Evolutionary conservation across 495 filamentous ascomycete genomes (phyloP).

Genomic region (Aspergillus homomorphus): DNA sequence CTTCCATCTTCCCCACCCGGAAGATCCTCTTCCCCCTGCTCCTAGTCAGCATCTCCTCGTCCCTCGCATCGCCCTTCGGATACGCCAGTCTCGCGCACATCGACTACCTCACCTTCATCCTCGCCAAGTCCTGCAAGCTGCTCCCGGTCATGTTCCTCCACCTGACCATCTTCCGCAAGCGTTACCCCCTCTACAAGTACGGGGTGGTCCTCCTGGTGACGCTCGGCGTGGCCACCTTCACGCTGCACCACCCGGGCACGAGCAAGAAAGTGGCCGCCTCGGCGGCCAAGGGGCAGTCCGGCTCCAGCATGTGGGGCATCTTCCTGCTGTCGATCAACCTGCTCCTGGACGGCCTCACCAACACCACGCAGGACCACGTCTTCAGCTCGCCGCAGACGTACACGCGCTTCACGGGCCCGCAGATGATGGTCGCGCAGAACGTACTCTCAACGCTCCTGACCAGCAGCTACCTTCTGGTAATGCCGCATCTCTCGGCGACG

Average conservation of each 20-base stretch:
- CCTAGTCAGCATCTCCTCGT: conserved; percentile 81
- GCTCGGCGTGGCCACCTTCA: conserved; percentile 90
- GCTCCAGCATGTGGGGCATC: conserved; percentile 72
- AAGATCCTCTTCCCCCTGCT: conserved; percentile 73
- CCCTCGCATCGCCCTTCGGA: conserved; percentile 89
- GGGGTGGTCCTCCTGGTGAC: conserved; percentile 87
- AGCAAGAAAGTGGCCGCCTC: conserved; percentile 61
- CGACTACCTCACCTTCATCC: conserved; percentile 98
- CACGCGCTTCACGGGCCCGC: conserved; percentile 77
- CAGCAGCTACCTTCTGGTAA: conserved; percentile 66
- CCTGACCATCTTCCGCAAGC: conserved; percentile 83
- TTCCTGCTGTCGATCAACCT: conserved; percentile 86
- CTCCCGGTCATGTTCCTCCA: conserved; percentile 97
- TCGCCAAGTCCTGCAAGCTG: conserved; percentile 96
- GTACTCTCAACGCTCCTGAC: conserved; percentile 76
- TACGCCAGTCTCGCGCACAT: conserved; percentile 92
- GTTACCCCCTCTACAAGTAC: conserved; percentile 96
- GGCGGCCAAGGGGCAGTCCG: conserved; percentile 40
- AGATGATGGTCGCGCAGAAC: conserved; percentile 99
- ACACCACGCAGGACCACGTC: conserved; percentile 94
- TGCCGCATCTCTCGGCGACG: conserved; percentile 70
- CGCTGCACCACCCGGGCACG: conserved; percentile 73
- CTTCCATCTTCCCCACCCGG: conserved; percentile 69
- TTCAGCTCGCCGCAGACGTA: conserved; percentile 61
- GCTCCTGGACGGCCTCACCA: conserved; percentile 92